Evolutionary conservation across 2,329 filamentous ascomycete species (phyloP), one percentile per base, ranked within the genome.

Genomic region (Pestalotiopsis sp.): DNA sequence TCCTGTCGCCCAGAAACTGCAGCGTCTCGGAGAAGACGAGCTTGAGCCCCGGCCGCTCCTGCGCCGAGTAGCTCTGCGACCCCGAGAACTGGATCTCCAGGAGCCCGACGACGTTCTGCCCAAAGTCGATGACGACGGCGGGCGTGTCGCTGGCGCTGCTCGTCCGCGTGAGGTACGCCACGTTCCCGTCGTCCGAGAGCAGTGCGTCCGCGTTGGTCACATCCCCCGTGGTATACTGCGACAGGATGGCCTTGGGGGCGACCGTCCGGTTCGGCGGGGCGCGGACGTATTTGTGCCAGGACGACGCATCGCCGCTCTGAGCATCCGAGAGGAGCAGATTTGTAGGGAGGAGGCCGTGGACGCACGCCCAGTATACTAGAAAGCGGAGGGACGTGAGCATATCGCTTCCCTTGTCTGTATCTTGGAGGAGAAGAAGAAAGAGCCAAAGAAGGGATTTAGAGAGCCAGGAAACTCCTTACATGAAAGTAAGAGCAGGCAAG

Each of bases 1-100:
- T 85, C 14, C 80, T 75, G 66, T 83, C 71, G 0, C 77, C 77
- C 17, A 87, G 77, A 65, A 79, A 85, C 70, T 84, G 76, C 41
- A 84, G 71, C 0, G 82, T 83, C 73, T 87, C 85, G 0, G 85
- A 86, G 70, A 86, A 86, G 12, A 82, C 82, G 27, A 87, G 72
- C 45, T 79, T 77, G n/a, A 86, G 73, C 0, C 84, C 84, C 0
- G 80, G 84, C 36, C 75, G 75, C 64, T 72, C 78, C 6, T 60
- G 60, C 4, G 64, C 66, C 5, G 66, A 66, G 23, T 20, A 68
- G 27, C 75, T 77, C 12, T 71, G 70, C 0, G 80, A 77, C 0
- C 80, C 80, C 1, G 77, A 78, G 68, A 86, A 86, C 6, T 77
- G 74, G 56, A 86, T 82, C 3, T 75, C 78, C 3, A 86, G 68